A percentile compares a stretch with the other conserved stretches of the same genome.
Evolutionary conservation across 208 protist species (phyloP).

Genomic region (Porcisia hertigi): DNA sequence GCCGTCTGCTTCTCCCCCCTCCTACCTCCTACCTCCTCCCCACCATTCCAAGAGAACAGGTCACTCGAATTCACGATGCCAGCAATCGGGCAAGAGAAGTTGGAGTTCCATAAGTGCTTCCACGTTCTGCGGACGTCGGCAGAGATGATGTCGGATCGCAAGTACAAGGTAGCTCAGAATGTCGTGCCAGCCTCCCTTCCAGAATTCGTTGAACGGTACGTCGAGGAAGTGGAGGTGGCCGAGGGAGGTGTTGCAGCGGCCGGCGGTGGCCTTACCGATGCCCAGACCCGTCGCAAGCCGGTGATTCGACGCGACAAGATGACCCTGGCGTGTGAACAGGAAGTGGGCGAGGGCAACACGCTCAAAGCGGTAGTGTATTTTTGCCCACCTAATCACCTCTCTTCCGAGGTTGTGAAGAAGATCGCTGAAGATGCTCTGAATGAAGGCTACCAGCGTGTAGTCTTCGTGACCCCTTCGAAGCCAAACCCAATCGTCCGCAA

Average conservation of each 20-base stretch:
- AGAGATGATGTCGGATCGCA: slow-evolving; percentile 87
- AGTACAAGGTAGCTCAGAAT: slow-evolving; percentile 63
- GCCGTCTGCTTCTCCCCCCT: background rate
- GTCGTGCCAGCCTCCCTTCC: slow-evolving; percentile 54
- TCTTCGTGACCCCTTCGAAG: slow-evolving; percentile 65
- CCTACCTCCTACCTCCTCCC: background rate
- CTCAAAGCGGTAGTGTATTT: slow-evolving; percentile 81
- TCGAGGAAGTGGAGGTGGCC: slow-evolving; percentile 27
- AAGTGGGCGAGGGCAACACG: slow-evolving; percentile 38
- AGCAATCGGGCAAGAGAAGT: slow-evolving; percentile 72
- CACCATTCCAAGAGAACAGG: too few species aligned
- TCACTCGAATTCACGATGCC: slow-evolving; percentile 31
- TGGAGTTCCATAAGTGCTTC: slow-evolving; percentile 78
- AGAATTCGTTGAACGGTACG: slow-evolving; percentile 74
- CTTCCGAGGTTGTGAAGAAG: slow-evolving; percentile 65
- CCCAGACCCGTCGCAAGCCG: slow-evolving; percentile 8
- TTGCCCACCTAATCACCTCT: slow-evolving; percentile 47
- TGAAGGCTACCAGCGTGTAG: slow-evolving; percentile 59
- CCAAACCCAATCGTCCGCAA: slow-evolving; percentile 74
- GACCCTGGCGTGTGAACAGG: slow-evolving; percentile 76
- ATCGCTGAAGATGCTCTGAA: slow-evolving; percentile 45
- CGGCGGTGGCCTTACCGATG: slow-evolving; percentile 1
- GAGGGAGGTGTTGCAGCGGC: slow-evolving; percentile 7
- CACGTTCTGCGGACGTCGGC: slow-evolving; percentile 77
- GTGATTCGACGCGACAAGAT: slow-evolving; percentile 81